Evolutionary conservation across 495 filamentous ascomycete genomes (phyloP), one percentile per base, ranked within the genome.

Genomic region (Elaphomyces granulatus): DNA sequence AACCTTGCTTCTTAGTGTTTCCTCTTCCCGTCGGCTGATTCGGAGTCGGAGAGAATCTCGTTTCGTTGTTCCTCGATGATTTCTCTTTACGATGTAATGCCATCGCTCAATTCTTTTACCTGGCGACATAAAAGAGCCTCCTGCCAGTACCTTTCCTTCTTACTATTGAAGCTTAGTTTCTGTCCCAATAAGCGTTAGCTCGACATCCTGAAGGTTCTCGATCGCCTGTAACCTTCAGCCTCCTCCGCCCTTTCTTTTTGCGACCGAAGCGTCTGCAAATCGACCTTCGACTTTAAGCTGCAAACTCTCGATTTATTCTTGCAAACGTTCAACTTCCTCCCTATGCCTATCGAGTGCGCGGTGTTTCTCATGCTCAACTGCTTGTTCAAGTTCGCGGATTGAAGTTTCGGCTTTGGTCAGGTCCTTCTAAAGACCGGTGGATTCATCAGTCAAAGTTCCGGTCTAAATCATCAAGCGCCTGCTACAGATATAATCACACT

Each of bases 201-300:
- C 77, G 20, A 69, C 58, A 43, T 74, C 59, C 36, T 81, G 79
- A n/a, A 88, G 61, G 45, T 72, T 75, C 40, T 83, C 74, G 42
- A 86, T 35, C 72, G 67, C 54, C 85, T 77, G 20, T 83, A 72
- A n/a, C 77, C 75, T 14, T 66, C 59, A 8, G 76, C 77, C 37
- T 79, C 77, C 48, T 83, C 78, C 2, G 78, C 74, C 45, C 68
- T 70, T 38, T 78, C 72, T 37, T 73, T 74, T 44, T 83, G 75
- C 3, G 74, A 62, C 42, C 82, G 70, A 8, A 88, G 59, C 36
- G 66, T 66, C 28, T 73, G 72, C 74, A 57, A 79, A 75, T 16
- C 77, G 65, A 20, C 74, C 75, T 45, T 80, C 72, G 12, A 85
- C 67, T 40, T 84, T 77, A 23, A 74, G 74, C 30, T 78, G 71